Percentiles rank a stretch among this genome's conserved stretches.
Evolutionary conservation across 2,329 filamentous ascomycete species (phyloP).

Genomic region (Ceratocystis colombiana): DNA sequence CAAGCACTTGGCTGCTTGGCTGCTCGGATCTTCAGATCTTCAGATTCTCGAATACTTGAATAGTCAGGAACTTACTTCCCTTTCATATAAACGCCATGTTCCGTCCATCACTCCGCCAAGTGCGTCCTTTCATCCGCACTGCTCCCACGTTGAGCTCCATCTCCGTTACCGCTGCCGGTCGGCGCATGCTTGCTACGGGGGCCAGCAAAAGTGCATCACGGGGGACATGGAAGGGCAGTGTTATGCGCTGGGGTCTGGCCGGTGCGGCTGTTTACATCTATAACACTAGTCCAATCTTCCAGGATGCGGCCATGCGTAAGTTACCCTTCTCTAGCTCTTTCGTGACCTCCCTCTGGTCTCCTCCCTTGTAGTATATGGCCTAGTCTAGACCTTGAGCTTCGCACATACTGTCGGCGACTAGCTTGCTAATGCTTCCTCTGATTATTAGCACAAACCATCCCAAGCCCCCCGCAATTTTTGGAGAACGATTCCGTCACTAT

Average conservation of each 20-base stretch:
- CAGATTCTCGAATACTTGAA: neutral
- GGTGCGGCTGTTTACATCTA: constrained; percentile 80
- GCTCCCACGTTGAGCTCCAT: neutral
- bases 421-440: neutral
- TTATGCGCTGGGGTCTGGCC: constrained; percentile 64
- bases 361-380: too few relatives aligned
- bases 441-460: constrained; percentile 20
- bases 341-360: too few relatives aligned
- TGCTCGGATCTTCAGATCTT: too few relatives aligned
- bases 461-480: constrained; percentile 36
- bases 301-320: constrained; percentile 65
- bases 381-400: neutral
- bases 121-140: constrained; percentile 20
- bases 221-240: constrained; percentile 71
- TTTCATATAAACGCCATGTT: constrained; percentile 20
- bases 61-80: neutral
- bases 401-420: neutral
- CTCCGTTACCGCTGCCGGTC: constrained; percentile 28
- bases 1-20: too few relatives aligned
- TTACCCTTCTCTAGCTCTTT: neutral
- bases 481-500: constrained; percentile 53
- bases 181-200: constrained; percentile 42
- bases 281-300: constrained; percentile 79
- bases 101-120: constrained; percentile 25
- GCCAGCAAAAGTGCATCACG: constrained; percentile 48